These are phyloP conservation scores for Volutella citrinella DNA, from an alignment of 2,329 filamentous ascomycete species.

Conservation along the genomic window DNA sequence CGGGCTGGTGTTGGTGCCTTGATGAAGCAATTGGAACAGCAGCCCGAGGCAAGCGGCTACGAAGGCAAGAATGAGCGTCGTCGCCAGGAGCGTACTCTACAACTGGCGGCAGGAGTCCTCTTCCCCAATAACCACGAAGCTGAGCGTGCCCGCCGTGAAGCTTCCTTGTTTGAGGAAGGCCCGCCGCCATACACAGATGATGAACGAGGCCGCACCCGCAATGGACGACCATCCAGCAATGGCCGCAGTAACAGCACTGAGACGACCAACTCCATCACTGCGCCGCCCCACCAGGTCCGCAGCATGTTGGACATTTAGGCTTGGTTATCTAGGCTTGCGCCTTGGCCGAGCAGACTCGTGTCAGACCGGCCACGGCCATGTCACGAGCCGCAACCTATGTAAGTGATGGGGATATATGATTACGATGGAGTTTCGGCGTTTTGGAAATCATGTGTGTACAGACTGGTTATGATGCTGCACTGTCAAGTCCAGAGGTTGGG, in stretches of 20 bases:
- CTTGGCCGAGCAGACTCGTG: too few relatives aligned
- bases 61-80: conserved; percentile 43
- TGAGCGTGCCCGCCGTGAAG: conserved; percentile 32
- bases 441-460: too few relatives aligned
- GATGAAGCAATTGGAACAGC: conserved; percentile 10
- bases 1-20: conserved; percentile 28
- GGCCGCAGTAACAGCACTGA: conserved; percentile 44
- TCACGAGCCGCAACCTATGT: too few relatives aligned
- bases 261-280: conserved; percentile 44
- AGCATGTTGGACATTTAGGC: conserved; percentile 57
- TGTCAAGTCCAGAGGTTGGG: too few relatives aligned
- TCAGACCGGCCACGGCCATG: too few relatives aligned
- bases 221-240: conserved; percentile 26
- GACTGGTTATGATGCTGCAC: too few relatives aligned
- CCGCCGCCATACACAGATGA: conserved; percentile 38
- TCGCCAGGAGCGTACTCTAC: conserved; percentile 41
- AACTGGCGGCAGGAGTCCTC: conserved; percentile 43
- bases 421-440: too few relatives aligned
- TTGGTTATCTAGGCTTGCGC: not conserved
- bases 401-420: too few relatives aligned
- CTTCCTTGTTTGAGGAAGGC: conserved; percentile 42
- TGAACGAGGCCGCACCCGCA: conserved; percentile 23
- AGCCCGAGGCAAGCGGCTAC: conserved; percentile 30
- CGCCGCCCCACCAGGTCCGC: conserved; percentile 51
- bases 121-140: conserved; percentile 42